Conservation (phyloP, 2,329 filamentous ascomycete species). For the Scedosporium aurantiacum region DNA sequence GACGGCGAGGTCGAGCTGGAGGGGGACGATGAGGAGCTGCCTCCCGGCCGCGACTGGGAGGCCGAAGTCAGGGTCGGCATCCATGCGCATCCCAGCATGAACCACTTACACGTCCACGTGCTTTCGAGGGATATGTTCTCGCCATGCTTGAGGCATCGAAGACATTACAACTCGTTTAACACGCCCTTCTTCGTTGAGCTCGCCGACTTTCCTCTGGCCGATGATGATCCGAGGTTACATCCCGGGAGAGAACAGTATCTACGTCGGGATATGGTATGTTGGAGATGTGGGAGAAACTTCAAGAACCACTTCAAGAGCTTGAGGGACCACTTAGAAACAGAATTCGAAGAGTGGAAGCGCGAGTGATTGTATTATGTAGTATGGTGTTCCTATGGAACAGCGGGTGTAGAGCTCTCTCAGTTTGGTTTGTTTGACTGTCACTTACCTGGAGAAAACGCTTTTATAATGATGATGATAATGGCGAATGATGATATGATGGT, state of each 20-base stretch:
- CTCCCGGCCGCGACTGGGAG: conserved; percentile 67
- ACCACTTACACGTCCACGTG: conserved; percentile 82
- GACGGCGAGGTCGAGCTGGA: conserved; percentile 40
- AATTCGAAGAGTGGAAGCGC: conserved; percentile 66
- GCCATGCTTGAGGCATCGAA: conserved; percentile 60
- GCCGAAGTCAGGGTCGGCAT: conserved; percentile 66
- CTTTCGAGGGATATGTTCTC: conserved; percentile 71
- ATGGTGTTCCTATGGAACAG: no score
- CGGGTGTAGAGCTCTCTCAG: neutral
- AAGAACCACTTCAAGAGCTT: conserved; percentile 61
- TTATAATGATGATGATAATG: neutral
- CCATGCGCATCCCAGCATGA: conserved; percentile 85
- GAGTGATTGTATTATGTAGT: conserved; percentile 28
- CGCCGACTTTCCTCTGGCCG: conserved; percentile 64
- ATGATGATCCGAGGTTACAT: conserved; percentile 52
- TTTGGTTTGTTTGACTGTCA: no score
- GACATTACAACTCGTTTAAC: conserved; percentile 88
- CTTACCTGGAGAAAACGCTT: no score
- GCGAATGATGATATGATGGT: neutral
- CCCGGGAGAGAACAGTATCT: conserved; percentile 48
- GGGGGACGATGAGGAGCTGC: conserved; percentile 33
- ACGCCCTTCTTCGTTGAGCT: conserved; percentile 74
- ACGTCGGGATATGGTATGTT: conserved; percentile 60
- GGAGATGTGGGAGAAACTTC: conserved; percentile 71
- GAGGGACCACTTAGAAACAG: conserved; percentile 63